Evolutionary conservation across 352 stramenopile species (phyloP).

Genomic region (Blastocystis sp.): DNA sequence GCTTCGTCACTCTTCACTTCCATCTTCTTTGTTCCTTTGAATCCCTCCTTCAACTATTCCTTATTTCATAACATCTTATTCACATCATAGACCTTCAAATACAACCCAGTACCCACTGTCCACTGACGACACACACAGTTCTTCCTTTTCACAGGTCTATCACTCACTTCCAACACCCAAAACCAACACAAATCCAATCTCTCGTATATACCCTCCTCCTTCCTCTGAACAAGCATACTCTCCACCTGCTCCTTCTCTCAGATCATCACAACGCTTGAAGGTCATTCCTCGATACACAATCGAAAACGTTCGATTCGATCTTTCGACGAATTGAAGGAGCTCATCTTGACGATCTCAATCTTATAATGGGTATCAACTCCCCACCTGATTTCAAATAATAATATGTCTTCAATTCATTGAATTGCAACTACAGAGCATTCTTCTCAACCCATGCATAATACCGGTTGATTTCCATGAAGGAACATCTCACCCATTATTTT

Average conservation of each 20-base stretch:
- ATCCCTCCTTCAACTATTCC: not conserved
- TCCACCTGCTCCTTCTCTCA: not conserved
- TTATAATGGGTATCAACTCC: not conserved
- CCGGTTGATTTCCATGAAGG: not conserved
- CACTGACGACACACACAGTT: not conserved
- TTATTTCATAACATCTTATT: not conserved
- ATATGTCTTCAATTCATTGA: not conserved
- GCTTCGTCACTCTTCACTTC: not conserved
- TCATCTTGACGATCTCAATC: constrained; percentile 19
- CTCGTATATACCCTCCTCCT: not conserved
- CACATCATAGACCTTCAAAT: not conserved
- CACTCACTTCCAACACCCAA: not conserved
- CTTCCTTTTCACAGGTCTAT: not conserved
- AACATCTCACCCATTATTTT: not conserved
- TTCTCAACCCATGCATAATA: not conserved
- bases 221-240: constrained; percentile 11
- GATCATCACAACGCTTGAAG: not conserved
- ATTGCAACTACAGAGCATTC: not conserved
- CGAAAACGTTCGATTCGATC: not conserved
- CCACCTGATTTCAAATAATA: constrained; percentile 18
- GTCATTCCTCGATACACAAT: constrained; percentile 26
- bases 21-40: not conserved
- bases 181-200: not conserved
- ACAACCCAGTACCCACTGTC: not conserved
- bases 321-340: not conserved